phyloP scores from a whole-genome alignment of 176 grass and related monocot species.

The Thinopyrum elongatum region DNA sequence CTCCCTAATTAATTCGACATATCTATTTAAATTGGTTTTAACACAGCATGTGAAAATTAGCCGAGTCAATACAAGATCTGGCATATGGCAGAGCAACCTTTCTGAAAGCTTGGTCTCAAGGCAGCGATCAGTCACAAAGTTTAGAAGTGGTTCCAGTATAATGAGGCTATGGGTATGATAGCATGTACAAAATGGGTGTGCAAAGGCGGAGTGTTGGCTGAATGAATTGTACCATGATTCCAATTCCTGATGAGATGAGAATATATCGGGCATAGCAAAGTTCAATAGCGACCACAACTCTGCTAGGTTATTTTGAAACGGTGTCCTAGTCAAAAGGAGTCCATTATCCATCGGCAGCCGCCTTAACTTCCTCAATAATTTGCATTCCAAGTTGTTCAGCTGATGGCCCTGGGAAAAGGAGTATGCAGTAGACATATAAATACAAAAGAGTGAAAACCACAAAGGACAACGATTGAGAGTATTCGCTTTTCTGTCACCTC shows the following conservation, averaged over 20 bases:
- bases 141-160: not conserved
- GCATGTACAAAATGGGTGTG: not conserved
- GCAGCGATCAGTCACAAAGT: not conserved
- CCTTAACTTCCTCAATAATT: slow-evolving; percentile 59
- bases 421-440: not conserved
- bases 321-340: slow-evolving; percentile 85
- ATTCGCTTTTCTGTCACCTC: slow-evolving; percentile 50
- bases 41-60: not conserved
- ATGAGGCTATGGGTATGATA: not conserved
- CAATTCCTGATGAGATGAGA: slow-evolving; percentile 83
- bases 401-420: slow-evolving; percentile 73
- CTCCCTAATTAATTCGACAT: not conserved
- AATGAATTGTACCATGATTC: slow-evolving; percentile 72
- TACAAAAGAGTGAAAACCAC: not conserved
- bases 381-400: slow-evolving; percentile 80
- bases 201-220: not conserved
- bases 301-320: slow-evolving; percentile 80
- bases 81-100: not conserved
- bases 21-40: not conserved
- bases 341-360: slow-evolving; percentile 79
- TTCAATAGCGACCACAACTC: slow-evolving; percentile 94
- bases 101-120: not conserved
- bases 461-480: not conserved
- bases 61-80: not conserved
- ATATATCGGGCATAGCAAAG: slow-evolving; percentile 86